Evolutionary conservation across 768 basidiomycete genomes (phyloP), one percentile per base, ranked within the genome.

Genomic region (Boletellus sp.): DNA sequence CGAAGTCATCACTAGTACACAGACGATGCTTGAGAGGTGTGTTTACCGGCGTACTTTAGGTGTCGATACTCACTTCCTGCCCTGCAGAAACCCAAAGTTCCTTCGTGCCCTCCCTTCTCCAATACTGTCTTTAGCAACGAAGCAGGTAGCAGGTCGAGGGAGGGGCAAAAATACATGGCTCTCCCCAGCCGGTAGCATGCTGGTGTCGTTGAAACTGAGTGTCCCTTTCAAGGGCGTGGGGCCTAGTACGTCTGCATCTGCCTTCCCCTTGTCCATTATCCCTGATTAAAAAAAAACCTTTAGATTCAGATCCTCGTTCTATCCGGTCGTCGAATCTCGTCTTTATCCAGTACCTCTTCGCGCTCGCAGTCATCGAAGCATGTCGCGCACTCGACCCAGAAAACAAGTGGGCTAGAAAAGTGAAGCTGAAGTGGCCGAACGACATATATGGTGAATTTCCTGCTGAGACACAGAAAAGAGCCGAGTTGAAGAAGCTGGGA

Each of bases 351-450:
- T 98, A 99, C 65, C 78, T 99, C 4, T 89, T 88, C 53, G 87
- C 87, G 0, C 72, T 98, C 35, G 93, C 94, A 1, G 85, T 97
- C n/a, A 81, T 85, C 16, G 87, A 94, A 57, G 93, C 87, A 1
- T 90, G 90, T 56, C 78, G 83, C 2, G 70, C 71, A 2, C 71
- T 59, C 10, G 75, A 84, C n/a, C 72, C 85, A 0, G 80, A 49
- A 39, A 20, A 65, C 48, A 20, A 16, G 31, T 74, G 71, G 44
- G 84, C 80, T 12, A 70, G 80, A 3, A 74, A 74, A 13, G 79
- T 96, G 11, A 76, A 84, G 35, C 72, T 98, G 22, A 98, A 97
- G 67, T 98, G 96, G 96, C 96, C 95, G 17, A 98, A 98, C 61
- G 96, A 98, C 59, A 73, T 99, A 4, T 97, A 97, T 60, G 87